Evolutionary conservation across 108 stramenopile species (phyloP).

Genomic region (Stephanodiscus minutulus): DNA sequence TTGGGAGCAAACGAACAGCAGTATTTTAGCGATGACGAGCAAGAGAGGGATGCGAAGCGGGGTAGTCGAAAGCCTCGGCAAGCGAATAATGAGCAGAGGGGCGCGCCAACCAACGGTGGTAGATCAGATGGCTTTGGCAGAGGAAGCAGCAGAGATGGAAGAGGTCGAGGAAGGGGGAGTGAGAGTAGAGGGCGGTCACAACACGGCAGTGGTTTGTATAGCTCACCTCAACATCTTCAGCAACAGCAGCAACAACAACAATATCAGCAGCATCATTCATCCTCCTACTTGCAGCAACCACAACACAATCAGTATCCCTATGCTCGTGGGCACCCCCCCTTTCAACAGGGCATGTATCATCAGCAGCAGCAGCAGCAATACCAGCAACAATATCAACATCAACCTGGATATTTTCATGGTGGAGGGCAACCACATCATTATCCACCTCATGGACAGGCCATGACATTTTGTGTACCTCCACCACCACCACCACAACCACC

Average conservation of each 20-base stretch:
- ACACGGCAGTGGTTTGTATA: not conserved
- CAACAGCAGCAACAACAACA: slow-evolving; percentile 15
- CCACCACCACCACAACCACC: slow-evolving; percentile 14
- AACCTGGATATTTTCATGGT: not conserved
- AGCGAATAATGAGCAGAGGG: slow-evolving; percentile 8
- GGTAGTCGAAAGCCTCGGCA: slow-evolving; percentile 26
- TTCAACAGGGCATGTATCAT: slow-evolving; percentile 10
- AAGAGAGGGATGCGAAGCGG: slow-evolving; percentile 72
- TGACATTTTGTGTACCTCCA: not conserved
- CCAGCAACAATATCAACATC: slow-evolving; percentile 5
- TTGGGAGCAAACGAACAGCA: slow-evolving; percentile 66
- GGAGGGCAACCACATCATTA: slow-evolving; percentile 2
- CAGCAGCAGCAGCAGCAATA: slow-evolving; percentile 18
- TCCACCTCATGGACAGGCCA: slow-evolving; percentile 19
- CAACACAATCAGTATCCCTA: slow-evolving; percentile 6
- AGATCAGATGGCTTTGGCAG: slow-evolving; percentile 8
- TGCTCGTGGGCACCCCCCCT: slow-evolving; percentile 8
- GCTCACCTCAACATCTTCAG: slow-evolving; percentile 1
- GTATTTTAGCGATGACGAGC: slow-evolving; percentile 80
- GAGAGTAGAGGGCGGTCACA: slow-evolving; percentile 16
- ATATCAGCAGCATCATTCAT: slow-evolving; percentile 7
- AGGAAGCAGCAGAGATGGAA: slow-evolving; percentile 20
- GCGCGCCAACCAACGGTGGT: slow-evolving; percentile 10
- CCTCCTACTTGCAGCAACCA: slow-evolving; percentile 15
- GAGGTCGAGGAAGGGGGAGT: slow-evolving; percentile 14